Base-by-base conservation (phyloP, 495 filamentous ascomycete genomes). In the Penicillium chermesinum region DNA sequence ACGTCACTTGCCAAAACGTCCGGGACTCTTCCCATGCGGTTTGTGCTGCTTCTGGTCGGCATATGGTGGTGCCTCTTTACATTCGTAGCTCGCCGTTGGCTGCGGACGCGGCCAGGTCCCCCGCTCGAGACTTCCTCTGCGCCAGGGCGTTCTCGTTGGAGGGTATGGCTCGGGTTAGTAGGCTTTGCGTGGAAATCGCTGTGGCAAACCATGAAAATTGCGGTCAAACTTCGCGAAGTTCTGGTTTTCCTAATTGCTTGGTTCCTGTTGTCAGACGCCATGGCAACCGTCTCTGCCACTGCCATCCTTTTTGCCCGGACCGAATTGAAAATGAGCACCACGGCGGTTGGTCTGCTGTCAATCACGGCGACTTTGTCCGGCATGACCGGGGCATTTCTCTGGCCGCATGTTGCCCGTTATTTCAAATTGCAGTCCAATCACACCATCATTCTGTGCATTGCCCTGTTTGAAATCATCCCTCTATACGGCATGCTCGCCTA, bases 241-340 rank as follows among this genome's bases (percentile, higher is more conserved):
- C 64, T 89, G 15, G 71, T 95, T 19, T 96, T 96, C 61, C 75
- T 95, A 5, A 78, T 77, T 2, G 88, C 87, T 2, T 96, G 90
- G 90, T 96, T 96, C 64, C 70, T 96, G 33, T 74, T 96, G 0
- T 88, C 83, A 9, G 90, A 96, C 50, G 88, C 85, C 30, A 86
- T 96, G 48, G 90, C 90, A 14, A 96, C 90, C 0, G 87, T 91
- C 2, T 90, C 86, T 8, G 89, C 87, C 2, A 94, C 89, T 2
- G 90, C 90, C n/a, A 86, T 96, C 20, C 76, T 96, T 3, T 96
- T 91, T 56, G 90, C 88, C 14, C 93, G 93, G 58, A 96, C 89
- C 0, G 80, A 88, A 47, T 77, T 96, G 3, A 74, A 84, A 50
- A 86, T 96, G 84, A 79, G 83, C 41, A 81, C 87, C 0, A 84